phyloP scores from a whole-genome alignment of 352 stramenopile genomes.

The Globisporangium viniferum region DNA sequence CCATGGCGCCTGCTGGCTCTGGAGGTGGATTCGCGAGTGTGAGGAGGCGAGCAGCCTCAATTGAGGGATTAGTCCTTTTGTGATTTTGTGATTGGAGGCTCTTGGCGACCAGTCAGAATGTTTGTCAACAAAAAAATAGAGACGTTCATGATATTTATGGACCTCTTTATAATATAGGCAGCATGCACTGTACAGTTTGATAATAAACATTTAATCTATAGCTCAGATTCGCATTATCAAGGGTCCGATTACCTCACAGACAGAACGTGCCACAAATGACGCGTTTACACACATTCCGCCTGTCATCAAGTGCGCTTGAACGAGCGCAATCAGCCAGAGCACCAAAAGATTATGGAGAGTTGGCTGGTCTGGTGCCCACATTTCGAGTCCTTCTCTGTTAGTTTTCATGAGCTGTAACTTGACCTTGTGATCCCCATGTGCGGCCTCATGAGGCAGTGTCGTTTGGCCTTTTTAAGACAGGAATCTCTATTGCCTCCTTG shows the following conservation, averaged over 20 bases:
- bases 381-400: too few species aligned
- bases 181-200: too few species aligned
- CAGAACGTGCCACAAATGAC: not conserved
- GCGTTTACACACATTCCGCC: not conserved
- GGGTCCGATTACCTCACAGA: not conserved
- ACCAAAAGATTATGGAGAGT: not conserved
- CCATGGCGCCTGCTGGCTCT: conserved; percentile 17
- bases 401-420: too few species aligned
- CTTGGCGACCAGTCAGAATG: not conserved
- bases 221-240: not conserved
- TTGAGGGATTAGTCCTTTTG: too few species aligned
- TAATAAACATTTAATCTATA: not conserved
- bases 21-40: not conserved
- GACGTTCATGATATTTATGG: not conserved
- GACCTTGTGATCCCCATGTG: too few species aligned
- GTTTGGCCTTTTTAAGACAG: too few species aligned
- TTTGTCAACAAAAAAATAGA: not conserved
- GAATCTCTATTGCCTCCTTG: not conserved
- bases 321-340: not conserved
- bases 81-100: not conserved
- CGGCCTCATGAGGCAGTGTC: too few species aligned
- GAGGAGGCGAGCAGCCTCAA: too few species aligned
- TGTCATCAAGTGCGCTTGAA: not conserved
- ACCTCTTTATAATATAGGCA: not conserved
- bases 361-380: not conserved